These are phyloP conservation scores for Backusella luteola DNA, from an alignment of 192 early-diverging fungal genomes.

Conservation along the genomic window DNA sequence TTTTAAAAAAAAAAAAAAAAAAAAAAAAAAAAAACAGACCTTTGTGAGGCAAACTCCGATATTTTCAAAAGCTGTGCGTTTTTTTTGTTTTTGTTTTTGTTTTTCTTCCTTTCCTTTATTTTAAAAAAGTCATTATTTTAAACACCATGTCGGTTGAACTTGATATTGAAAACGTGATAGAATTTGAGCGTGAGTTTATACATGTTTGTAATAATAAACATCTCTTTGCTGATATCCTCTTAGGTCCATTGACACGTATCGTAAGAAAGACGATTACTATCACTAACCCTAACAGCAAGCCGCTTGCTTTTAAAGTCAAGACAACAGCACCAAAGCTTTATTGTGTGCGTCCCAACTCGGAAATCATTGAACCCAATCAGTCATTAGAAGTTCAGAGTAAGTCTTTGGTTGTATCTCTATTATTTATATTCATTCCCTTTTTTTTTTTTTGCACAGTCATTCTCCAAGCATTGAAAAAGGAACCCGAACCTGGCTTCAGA, in stretches of 20 bases:
- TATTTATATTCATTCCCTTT: background rate
- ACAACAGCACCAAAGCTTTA: slow-evolving; percentile 98
- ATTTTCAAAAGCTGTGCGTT: background rate
- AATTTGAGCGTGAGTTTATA: slow-evolving; percentile 57
- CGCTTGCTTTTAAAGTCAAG: slow-evolving; percentile 97
- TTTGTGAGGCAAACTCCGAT: background rate
- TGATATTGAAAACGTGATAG: slow-evolving; percentile 53
- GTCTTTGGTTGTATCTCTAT: background rate
- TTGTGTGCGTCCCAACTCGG: slow-evolving; percentile 93
- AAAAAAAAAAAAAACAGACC: too few species aligned
- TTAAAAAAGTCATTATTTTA: background rate
- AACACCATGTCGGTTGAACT: slow-evolving; percentile 59
- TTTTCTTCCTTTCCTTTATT: background rate
- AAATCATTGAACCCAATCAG: slow-evolving; percentile 67
- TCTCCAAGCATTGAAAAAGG: slow-evolving; percentile 86
- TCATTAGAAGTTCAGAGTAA: slow-evolving; percentile 76
- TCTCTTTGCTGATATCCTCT: background rate
- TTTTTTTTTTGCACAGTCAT: slow-evolving; percentile 52
- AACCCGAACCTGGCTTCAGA: slow-evolving; percentile 72
- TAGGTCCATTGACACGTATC: slow-evolving; percentile 64
- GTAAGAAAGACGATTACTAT: slow-evolving; percentile 58
- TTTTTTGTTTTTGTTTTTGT: background rate
- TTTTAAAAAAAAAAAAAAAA: too few species aligned
- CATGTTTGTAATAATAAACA: too few species aligned
- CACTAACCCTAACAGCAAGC: slow-evolving; percentile 59